phyloP scores from a whole-genome alignment of 768 basidiomycete species.

The Tylopilus rubrobrunneus region DNA sequence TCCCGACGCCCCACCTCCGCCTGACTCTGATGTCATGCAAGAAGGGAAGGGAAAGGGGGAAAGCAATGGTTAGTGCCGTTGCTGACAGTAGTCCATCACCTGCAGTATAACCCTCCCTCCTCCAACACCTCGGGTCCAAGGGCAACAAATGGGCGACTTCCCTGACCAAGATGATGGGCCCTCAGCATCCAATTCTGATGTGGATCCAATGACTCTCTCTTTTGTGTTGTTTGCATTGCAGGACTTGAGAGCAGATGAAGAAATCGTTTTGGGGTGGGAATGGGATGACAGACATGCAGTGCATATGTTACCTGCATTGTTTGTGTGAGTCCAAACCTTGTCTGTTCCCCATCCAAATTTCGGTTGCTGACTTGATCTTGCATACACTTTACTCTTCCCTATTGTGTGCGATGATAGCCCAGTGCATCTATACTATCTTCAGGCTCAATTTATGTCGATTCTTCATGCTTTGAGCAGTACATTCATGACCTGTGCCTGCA shows the following conservation, averaged over 20 bases:
- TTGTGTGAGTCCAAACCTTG: conserved; percentile 50
- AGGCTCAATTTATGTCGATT: conserved; percentile 64
- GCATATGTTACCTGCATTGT: conserved; percentile 67
- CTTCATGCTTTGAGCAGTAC: conserved; percentile 66
- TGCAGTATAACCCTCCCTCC: conserved; percentile 8
- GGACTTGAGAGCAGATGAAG: conserved; percentile 74
- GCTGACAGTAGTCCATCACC: neutral
- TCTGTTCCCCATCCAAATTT: neutral
- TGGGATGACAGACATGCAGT: conserved; percentile 93
- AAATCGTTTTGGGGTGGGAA: conserved; percentile 90
- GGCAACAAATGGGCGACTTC: conserved; percentile 10
- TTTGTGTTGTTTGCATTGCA: conserved; percentile 81
- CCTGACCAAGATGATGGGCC: conserved; percentile 19
- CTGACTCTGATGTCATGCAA: conserved; percentile 45
- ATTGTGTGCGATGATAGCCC: conserved; percentile 31
- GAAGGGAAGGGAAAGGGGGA: conserved; percentile 18
- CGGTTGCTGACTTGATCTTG: conserved; percentile 10
- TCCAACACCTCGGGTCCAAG: conserved; percentile 4
- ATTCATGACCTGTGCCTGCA: conserved; percentile 75
- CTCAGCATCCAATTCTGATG: conserved; percentile 16
- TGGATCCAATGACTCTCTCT: conserved; percentile 40
- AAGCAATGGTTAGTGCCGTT: neutral
- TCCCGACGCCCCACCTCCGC: conserved; percentile 21
- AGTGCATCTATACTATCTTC: conserved; percentile 48
- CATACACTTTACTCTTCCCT: no score